Base-by-base conservation (phyloP, 257 asterid species). In the Avicennia marina region DNA sequence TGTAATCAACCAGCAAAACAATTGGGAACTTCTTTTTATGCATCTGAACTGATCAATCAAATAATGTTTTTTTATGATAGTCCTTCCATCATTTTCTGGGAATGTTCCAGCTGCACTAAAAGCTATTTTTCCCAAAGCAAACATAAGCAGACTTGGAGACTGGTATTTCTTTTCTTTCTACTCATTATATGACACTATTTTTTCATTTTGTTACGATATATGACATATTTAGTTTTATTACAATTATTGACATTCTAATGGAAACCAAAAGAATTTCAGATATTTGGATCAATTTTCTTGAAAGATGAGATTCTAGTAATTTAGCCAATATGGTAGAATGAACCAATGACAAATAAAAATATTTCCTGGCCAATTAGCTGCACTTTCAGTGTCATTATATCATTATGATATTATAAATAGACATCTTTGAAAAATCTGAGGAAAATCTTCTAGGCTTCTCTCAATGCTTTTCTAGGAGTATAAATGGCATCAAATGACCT, bases 31-130 rank as follows among this genome's bases (percentile, higher is more conserved):
- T 36, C 41, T 36, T 36, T 11, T 36, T 12, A 4, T 7, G 10
- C 2, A 12, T 11, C 41, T 36, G 41, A 36, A 29, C 72, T 73
- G 38, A 68, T 53, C 44, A 58, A 68, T 26, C 39, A 27, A 36
- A 62, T 17, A 70, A 42, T 33, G 51, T 11, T 46, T 58, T 68
- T 43, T 39, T 66, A 24, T 63, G 26, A 48, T 68, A 91, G 98
- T 91, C 65, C 98, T 91, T 58, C 98, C 97, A 57, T 88, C 98
- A 44, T 91, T 91, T 72, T 91, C 98, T 71, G 98, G 98, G 70
- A 91, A 85, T 83, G 95, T 91, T 75, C 98, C 98, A 41, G 95
- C 94, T 60, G 93, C 90, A 34, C 38, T 91, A 33, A 85, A 86
- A 77, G 75, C 73, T 64, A 83, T 69, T 39, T 88, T 81, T 25